Conservation (phyloP, 305 asterid genomes). For the Rubia peregrina region DNA sequence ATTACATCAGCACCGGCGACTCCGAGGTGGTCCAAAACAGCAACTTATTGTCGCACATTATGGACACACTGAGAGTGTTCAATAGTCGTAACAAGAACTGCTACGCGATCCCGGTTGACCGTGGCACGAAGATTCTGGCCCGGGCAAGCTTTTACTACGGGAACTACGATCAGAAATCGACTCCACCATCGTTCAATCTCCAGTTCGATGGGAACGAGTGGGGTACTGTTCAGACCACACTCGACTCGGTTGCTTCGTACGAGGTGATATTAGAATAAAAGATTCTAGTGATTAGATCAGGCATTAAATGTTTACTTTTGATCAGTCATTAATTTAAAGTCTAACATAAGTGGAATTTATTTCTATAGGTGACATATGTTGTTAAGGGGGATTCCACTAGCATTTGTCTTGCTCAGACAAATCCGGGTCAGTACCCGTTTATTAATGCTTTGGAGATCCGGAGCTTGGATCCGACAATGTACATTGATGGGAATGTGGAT, state of each 20-base stretch:
- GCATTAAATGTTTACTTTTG: too few relatives aligned
- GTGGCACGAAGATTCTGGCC: conserved; percentile 28
- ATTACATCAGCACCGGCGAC: conserved; percentile 28
- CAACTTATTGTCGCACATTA: conserved; percentile 32
- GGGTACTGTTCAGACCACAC: conserved; percentile 30
- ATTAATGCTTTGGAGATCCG: conserved; percentile 58
- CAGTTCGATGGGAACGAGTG: conserved; percentile 50
- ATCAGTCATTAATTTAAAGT: too few relatives aligned
- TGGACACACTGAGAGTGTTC: conserved; percentile 59
- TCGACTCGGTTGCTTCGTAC: conserved; percentile 2
- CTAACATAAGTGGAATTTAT: too few relatives aligned
- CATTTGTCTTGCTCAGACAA: conserved; percentile 44
- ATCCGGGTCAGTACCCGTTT: conserved; percentile 42
- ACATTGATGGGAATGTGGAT: conserved; percentile 14
- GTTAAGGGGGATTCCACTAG: conserved; percentile 25
- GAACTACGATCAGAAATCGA: conserved; percentile 48
- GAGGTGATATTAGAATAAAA: conserved; percentile 26
- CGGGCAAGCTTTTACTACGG: conserved; percentile 69
- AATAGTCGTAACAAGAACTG: conserved; percentile 41
- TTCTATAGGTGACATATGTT: conserved; percentile 31
- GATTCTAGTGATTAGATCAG: too few relatives aligned
- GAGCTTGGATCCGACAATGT: conserved; percentile 35
- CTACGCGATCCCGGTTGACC: conserved; percentile 22
- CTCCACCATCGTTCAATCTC: conserved; percentile 57
- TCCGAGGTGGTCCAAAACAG: conserved; percentile 25